Evolutionary conservation across 2,329 filamentous ascomycete species (phyloP).

Genomic region (Ceratocystis eucalypticola): DNA sequence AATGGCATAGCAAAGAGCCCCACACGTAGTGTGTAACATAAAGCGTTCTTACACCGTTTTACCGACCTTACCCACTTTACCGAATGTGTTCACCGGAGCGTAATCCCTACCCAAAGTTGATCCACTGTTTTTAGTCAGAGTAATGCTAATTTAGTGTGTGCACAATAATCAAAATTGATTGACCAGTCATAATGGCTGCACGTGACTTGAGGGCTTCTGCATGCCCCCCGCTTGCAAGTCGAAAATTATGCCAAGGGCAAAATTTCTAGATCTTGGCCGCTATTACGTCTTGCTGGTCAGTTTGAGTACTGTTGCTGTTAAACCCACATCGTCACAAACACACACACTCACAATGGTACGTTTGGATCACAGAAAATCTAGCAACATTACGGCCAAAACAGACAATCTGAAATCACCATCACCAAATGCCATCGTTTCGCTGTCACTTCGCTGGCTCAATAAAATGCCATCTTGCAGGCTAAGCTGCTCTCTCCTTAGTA

Average conservation of each 20-base stretch:
- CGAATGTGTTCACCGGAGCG: neutral
- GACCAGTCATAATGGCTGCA: neutral
- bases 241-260: slow-evolving; percentile 14
- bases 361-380: neutral
- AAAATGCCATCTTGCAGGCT: neutral
- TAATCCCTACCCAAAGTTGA: neutral
- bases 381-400: neutral
- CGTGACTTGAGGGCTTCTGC: slow-evolving; percentile 13
- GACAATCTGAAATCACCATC: neutral
- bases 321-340: slow-evolving; percentile 17
- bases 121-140: neutral
- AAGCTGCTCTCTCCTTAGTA: neutral
- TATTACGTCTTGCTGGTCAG: slow-evolving; percentile 14
- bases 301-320: slow-evolving; percentile 17
- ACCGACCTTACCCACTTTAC: neutral
- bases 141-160: slow-evolving; percentile 1
- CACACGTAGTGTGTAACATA: neutral
- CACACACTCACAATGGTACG: slow-evolving; percentile 17
- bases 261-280: slow-evolving; percentile 8
- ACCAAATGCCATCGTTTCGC: neutral
- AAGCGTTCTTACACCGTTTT: neutral
- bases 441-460: neutral
- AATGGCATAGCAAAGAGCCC: neutral
- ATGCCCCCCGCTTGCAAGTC: neutral
- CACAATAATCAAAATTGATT: slow-evolving; percentile 8